Conservation (phyloP, 257 asterid genomes). For the Solanum clarkiae region DNA sequence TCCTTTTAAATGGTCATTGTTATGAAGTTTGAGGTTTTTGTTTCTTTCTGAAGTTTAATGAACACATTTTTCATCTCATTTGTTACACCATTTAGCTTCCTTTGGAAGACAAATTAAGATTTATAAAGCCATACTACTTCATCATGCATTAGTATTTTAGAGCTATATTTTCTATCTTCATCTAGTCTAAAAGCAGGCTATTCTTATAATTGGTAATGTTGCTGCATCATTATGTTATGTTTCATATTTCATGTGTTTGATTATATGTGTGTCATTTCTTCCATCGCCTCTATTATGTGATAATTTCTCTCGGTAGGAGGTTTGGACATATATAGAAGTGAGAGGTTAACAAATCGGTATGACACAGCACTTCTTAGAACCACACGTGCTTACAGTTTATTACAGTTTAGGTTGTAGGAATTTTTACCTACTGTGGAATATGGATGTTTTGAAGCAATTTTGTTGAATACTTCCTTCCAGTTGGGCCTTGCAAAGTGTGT, state of each 20-base stretch:
- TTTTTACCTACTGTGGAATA: slow-evolving; percentile 66
- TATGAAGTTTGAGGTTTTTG: background rate
- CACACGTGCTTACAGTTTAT: background rate
- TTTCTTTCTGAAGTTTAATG: background rate
- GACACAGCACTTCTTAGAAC: background rate
- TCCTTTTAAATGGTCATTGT: background rate
- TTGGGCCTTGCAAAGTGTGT: slow-evolving; percentile 33
- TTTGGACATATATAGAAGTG: background rate
- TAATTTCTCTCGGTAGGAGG: background rate
- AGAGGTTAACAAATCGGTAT: background rate
- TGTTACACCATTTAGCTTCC: background rate
- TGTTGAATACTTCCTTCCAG: slow-evolving; percentile 78
- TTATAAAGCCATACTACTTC: background rate
- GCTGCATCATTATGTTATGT: background rate
- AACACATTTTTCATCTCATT: background rate
- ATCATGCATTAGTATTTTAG: background rate
- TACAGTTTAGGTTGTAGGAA: background rate
- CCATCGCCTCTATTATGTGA: background rate
- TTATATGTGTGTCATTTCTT: background rate
- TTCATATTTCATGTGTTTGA: background rate
- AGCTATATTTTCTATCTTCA: background rate
- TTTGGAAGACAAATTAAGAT: background rate
- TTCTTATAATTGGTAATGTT: background rate
- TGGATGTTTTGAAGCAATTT: slow-evolving; percentile 72
- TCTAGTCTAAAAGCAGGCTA: background rate